Conservation (phyloP, 495 filamentous ascomycete genomes). For the Lentithecium fluviatile region DNA sequence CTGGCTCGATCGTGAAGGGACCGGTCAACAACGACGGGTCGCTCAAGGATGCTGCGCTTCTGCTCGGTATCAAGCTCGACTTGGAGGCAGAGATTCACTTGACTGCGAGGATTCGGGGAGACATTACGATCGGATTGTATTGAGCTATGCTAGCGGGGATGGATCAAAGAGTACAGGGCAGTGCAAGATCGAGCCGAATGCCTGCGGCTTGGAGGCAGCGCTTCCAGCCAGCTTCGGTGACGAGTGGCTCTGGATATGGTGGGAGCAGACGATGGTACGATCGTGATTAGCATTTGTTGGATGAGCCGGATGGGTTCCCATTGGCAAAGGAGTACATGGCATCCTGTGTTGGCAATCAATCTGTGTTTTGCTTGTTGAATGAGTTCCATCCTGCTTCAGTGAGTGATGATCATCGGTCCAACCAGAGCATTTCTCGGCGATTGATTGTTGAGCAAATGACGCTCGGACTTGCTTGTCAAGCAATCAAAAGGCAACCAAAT, state of each 20-base stretch:
- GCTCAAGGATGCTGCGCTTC: slow-evolving; percentile 46
- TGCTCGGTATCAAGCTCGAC: slow-evolving; percentile 52
- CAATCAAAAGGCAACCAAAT: no score
- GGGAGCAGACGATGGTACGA: neutral
- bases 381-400: neutral
- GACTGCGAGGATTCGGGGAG: slow-evolving; percentile 49
- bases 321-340: neutral
- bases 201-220: neutral
- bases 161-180: neutral
- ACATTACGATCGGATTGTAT: slow-evolving; percentile 42
- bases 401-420: no score
- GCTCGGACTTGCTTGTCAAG: no score
- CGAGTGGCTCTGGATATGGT: neutral
- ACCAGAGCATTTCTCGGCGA: no score
- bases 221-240: no score
- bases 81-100: slow-evolving; percentile 50
- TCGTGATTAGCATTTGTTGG: neutral
- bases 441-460: no score
- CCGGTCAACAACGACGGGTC: slow-evolving; percentile 48
- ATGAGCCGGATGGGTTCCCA: neutral
- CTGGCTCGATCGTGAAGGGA: slow-evolving; percentile 47
- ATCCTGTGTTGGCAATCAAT: neutral
- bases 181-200: neutral
- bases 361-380: neutral
- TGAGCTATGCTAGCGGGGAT: neutral